Evolutionary conservation across 2,329 filamentous ascomycete species (phyloP), one percentile per base, ranked within the genome.

Genomic region (Ceratocystis huliohia): DNA sequence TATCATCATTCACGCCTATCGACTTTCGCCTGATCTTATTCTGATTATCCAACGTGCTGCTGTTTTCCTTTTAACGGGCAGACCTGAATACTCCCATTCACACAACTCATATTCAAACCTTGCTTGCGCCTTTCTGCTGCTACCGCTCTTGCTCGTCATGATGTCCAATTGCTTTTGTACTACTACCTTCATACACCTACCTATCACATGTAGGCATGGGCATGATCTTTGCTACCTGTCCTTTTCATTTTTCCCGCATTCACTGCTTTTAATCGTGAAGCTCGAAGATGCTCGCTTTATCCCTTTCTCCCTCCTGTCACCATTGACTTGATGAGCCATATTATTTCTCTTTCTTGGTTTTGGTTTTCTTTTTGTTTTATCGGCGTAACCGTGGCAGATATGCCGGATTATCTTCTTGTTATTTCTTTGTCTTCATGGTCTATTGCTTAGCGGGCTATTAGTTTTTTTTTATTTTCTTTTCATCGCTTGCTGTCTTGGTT

Each of bases 381-480:
- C 33, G 56, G 56, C 56, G 56, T 33, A 33, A 41, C 56, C 28
- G 28, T 59, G 17, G 13, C 17, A 28, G 61, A 44, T 63, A 4
- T 33, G 61, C 44, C 45, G 5, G 28, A n/a, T 62, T 17, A 44
- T 62, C 25, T 62, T 63, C 22, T 25, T 63, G 22, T 50, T 25
- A 28, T 44, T 66, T 45, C 56, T 59, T 25, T 46, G 37, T 61
- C 20, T 25, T 53, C 37, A 37, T 59, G 56, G 56, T 37, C 33
- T 37, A 59, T 59, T 59, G 30, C 56, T 59, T 59, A 59, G 56
- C 56, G 56, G 28, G 28, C 56, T 59, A 37, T 33, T 59, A 25
- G 28, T 64, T 65, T 65, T 62, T 63, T 61, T 66, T 66, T 57
- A 77, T 53, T 61, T 56, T 28, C 5, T 48, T 46, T 20, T 41